phyloP scores from a whole-genome alignment of 331 rosid genomes.

The Rhamnella rubrinervis region DNA sequence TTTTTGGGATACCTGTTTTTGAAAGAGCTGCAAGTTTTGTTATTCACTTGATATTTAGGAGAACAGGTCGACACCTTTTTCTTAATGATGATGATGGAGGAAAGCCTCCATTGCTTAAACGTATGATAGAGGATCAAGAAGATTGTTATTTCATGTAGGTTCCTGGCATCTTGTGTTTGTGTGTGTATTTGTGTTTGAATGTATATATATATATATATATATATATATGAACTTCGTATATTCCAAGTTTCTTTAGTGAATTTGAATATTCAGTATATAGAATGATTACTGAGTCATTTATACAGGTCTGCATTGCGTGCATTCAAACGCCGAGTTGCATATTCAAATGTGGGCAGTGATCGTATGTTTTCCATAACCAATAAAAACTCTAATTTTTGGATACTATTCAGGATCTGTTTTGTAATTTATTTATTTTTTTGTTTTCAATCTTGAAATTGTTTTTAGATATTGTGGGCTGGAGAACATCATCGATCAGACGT shows the following conservation, averaged over 20 bases:
- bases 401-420: conserved; percentile 9
- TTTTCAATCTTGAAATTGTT: conserved; percentile 34
- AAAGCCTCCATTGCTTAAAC: conserved; percentile 85
- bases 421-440: conserved; percentile 11
- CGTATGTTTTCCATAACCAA: conserved; percentile 47
- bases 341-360: conserved; percentile 87
- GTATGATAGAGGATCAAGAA: conserved; percentile 74
- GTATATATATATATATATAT: conserved; percentile 11
- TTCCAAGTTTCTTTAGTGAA: not conserved
- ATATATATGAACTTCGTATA: not conserved
- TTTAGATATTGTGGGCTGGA: conserved; percentile 97
- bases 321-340: conserved; percentile 70
- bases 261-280: not conserved
- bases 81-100: conserved; percentile 77
- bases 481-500: conserved; percentile 87
- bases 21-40: conserved; percentile 75
- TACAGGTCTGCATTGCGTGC: conserved; percentile 86
- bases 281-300: conserved; percentile 5
- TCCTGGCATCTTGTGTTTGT: conserved; percentile 18
- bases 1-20: conserved; percentile 81
- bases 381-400: conserved; percentile 3
- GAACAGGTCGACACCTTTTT: conserved; percentile 96
- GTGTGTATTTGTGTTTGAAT: not conserved
- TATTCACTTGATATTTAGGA: conserved; percentile 88
- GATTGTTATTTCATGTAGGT: conserved; percentile 77